Conservation (phyloP, 768 basidiomycete species). For the Hygrophoropsis aurantiaca region DNA sequence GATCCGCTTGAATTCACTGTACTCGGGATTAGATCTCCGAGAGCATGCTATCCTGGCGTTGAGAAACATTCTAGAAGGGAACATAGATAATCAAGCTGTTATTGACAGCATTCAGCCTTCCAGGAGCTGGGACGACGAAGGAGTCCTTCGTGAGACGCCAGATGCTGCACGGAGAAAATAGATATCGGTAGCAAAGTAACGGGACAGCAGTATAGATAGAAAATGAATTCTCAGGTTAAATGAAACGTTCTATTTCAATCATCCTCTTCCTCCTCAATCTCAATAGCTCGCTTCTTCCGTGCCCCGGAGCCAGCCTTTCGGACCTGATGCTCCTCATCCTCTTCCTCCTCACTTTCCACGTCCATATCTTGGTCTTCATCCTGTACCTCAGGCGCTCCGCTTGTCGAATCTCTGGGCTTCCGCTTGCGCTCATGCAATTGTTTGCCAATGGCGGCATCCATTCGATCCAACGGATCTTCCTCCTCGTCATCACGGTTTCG, state of each 20-base stretch:
- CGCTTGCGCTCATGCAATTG: conserved; percentile 52
- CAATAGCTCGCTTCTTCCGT: conserved; percentile 57
- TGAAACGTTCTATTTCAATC: conserved; percentile 36
- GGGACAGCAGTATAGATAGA: conserved; percentile 1
- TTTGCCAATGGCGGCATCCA: conserved; percentile 67
- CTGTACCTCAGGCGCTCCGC: conserved; percentile 25
- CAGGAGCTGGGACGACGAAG: conserved; percentile 56
- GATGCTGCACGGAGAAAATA: conserved; percentile 32
- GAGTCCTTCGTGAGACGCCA: conserved; percentile 44
- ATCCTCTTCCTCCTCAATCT: conserved; percentile 63
- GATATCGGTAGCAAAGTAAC: conserved; percentile 11
- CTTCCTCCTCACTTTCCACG: conserved; percentile 70
- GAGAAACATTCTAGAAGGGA: conserved; percentile 73
- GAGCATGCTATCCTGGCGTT: conserved; percentile 91
- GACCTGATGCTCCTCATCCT: conserved; percentile 69
- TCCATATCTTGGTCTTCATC: conserved; percentile 58
- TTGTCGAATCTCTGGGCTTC: conserved; percentile 30
- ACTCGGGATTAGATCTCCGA: conserved; percentile 56
- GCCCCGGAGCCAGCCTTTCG: conserved; percentile 53
- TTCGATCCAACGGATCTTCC: conserved; percentile 65
- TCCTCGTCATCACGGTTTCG: conserved; percentile 45
- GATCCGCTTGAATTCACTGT: background rate
- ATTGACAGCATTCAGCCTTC: conserved; percentile 72
- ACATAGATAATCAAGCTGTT: conserved; percentile 76
- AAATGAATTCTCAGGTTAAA: background rate